Conservation (phyloP, 192 early-diverging fungal genomes). For the Dissophora globulifera region DNA sequence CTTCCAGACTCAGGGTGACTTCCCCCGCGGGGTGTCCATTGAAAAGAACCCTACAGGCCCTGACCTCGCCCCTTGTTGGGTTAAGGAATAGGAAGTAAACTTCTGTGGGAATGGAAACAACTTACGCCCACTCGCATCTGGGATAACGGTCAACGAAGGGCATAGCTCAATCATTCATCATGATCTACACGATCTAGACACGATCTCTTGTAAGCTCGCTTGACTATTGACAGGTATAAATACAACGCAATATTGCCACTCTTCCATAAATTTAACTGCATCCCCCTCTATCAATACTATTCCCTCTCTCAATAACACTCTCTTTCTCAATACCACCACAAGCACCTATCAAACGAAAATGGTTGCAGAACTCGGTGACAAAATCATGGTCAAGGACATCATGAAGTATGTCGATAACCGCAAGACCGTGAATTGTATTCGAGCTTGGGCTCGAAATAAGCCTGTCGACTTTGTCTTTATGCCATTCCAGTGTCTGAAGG, state of each 20-base stretch:
- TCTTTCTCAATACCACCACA: slow-evolving; percentile 10
- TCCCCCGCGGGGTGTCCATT: no score
- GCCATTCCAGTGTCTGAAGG: slow-evolving; percentile 14
- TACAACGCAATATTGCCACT: slow-evolving; percentile 3
- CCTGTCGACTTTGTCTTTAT: slow-evolving; percentile 20
- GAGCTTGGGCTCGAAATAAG: slow-evolving; percentile 19
- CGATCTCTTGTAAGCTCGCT: slow-evolving; percentile 1
- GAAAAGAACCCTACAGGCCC: no score
- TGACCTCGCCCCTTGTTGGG: no score
- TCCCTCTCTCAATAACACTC: background rate
- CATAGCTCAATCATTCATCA: slow-evolving; percentile 5
- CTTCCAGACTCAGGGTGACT: no score
- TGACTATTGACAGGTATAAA: slow-evolving; percentile 11
- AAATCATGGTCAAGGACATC: slow-evolving; percentile 3
- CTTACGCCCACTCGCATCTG: no score
- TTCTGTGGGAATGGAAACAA: no score
- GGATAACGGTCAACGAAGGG: no score
- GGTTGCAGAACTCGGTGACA: slow-evolving; percentile 24
- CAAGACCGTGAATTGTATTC: slow-evolving; percentile 12
- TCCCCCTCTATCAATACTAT: no score
- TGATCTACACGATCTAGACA: slow-evolving; percentile 7
- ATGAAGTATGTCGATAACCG: slow-evolving; percentile 16
- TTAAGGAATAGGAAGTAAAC: no score
- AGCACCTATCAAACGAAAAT: slow-evolving; percentile 14
- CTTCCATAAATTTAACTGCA: background rate